phyloP scores from a whole-genome alignment of 1,284 basidiomycete genomes.

The Fomitiporia mediterranea region DNA sequence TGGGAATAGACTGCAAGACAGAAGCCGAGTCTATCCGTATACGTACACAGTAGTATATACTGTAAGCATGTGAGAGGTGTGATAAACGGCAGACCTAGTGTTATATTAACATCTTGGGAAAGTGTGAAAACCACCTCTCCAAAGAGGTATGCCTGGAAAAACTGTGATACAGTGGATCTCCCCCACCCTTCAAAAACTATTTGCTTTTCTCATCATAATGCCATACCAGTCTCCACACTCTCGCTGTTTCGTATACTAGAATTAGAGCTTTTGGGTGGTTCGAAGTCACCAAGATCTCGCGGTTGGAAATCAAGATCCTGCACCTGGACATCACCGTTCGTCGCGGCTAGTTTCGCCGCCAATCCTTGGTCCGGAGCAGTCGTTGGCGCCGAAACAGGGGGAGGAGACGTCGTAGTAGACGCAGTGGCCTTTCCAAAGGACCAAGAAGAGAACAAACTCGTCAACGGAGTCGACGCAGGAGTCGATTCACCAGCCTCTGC shows the following conservation, averaged over 20 bases:
- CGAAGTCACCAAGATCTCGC: constrained; percentile 13
- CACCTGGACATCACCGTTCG: too few relatives aligned
- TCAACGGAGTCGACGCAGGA: not conserved
- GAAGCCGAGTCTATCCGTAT: too few relatives aligned
- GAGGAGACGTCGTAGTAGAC: not conserved
- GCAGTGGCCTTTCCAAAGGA: constrained; percentile 8
- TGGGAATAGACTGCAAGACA: too few relatives aligned
- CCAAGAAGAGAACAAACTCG: constrained; percentile 16
- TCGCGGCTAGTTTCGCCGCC: not conserved
- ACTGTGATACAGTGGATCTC: too few relatives aligned
- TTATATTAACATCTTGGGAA: too few relatives aligned
- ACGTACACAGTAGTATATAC: too few relatives aligned
- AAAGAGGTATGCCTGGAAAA: too few relatives aligned
- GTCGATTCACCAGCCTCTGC: not conserved
- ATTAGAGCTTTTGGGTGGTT: not conserved
- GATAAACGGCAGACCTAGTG: too few relatives aligned
- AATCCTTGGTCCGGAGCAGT: not conserved
- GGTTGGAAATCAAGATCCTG: not conserved
- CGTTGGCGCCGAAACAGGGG: not conserved
- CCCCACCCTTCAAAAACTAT: too few relatives aligned
- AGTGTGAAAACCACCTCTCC: too few relatives aligned
- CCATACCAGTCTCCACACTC: constrained; percentile 4
- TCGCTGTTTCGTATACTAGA: not conserved
- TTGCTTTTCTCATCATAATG: too few relatives aligned
- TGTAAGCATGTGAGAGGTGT: too few relatives aligned